phyloP scores from a whole-genome alignment of 768 basidiomycete species.

The Mrakia blollopis region DNA sequence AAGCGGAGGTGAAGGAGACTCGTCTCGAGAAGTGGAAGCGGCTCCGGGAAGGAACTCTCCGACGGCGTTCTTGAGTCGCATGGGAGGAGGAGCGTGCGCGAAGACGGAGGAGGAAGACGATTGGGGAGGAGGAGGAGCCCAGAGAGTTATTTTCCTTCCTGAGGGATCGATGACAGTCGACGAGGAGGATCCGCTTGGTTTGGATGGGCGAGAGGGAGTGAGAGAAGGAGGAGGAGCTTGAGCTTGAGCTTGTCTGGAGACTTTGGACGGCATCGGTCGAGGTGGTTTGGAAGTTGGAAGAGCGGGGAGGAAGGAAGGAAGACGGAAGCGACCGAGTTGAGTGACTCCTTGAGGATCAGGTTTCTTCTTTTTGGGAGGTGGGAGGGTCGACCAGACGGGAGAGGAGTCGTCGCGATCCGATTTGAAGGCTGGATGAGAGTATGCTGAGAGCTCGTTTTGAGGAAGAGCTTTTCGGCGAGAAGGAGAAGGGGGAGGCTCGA shows the following conservation, averaged over 20 bases:
- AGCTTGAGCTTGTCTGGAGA: background rate
- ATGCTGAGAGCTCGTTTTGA: background rate
- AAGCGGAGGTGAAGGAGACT: no score
- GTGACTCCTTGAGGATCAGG: background rate
- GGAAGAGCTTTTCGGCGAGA: background rate
- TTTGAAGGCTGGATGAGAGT: background rate
- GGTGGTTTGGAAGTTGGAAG: background rate
- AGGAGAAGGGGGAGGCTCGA: background rate
- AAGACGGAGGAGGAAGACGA: background rate
- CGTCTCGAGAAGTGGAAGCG: no score
- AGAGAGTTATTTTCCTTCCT: background rate
- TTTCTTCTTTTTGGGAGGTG: background rate
- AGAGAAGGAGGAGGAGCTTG: no score
- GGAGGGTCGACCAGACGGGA: background rate
- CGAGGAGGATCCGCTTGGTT: background rate
- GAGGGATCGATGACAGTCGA: background rate
- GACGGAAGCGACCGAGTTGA: background rate
- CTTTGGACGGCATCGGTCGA: background rate
- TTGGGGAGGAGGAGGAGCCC: background rate
- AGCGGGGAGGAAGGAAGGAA: background rate
- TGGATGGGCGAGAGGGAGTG: background rate
- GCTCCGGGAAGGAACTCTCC: background rate
- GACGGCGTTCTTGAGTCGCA: background rate
- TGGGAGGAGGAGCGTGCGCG: background rate
- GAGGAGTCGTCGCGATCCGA: background rate